Conservation (phyloP, 192 early-diverging fungal species). For the Backusella sp. region DNA sequence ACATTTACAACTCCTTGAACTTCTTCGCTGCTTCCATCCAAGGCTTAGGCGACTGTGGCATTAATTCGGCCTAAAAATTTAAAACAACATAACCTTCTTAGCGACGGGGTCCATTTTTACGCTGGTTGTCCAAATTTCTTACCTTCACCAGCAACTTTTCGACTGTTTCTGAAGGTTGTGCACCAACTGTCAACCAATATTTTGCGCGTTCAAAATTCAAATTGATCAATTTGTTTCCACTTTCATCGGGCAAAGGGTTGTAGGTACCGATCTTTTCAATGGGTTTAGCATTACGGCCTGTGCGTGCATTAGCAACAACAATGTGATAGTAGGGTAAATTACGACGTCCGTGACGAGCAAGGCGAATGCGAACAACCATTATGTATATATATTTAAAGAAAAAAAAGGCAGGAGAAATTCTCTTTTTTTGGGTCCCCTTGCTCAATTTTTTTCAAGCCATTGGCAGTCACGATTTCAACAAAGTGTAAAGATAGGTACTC, state of each 20-base stretch:
- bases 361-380: slow-evolving; percentile 82
- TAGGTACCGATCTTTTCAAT: slow-evolving; percentile 92
- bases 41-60: slow-evolving; percentile 36
- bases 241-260: slow-evolving; percentile 77
- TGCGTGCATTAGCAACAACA: slow-evolving; percentile 82
- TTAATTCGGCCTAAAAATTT: slow-evolving; percentile 28
- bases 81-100: neutral
- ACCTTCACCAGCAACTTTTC: slow-evolving; percentile 85
- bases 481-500: too few relatives aligned
- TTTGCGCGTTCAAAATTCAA: slow-evolving; percentile 88
- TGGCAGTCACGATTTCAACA: neutral
- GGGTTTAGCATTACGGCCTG: slow-evolving; percentile 82
- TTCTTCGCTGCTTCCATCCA: slow-evolving; percentile 31
- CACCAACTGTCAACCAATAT: slow-evolving; percentile 96
- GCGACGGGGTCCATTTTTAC: neutral
- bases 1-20: slow-evolving; percentile 15
- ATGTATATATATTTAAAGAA: neutral
- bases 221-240: slow-evolving; percentile 81
- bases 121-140: neutral
- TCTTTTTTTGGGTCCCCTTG: neutral
- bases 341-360: slow-evolving; percentile 87
- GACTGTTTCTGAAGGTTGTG: slow-evolving; percentile 93
- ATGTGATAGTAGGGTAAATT: slow-evolving; percentile 94
- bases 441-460: neutral
- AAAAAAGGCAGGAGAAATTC: neutral